Evolutionary conservation across 345 rosid genomes (phyloP).

Genomic region (Litchi chinensis): DNA sequence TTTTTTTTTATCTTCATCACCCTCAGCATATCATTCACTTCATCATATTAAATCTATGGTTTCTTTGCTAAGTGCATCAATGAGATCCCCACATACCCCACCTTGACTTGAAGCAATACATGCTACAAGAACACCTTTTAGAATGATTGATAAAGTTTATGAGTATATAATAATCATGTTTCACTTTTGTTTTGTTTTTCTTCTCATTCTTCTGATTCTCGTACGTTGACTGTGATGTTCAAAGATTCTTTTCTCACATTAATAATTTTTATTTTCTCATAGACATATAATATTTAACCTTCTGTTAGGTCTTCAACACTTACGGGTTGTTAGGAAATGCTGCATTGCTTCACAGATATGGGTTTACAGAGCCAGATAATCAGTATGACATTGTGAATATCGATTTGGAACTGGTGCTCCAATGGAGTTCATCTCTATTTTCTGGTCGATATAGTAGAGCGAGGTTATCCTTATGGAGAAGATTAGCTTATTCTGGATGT

Average conservation of each 20-base stretch:
- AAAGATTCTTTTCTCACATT: not conserved
- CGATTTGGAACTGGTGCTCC: conserved; percentile 71
- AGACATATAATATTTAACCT: not conserved
- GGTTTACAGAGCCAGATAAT: conserved; percentile 80
- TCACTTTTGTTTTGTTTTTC: not conserved
- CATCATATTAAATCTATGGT: not conserved
- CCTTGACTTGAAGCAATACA: not conserved
- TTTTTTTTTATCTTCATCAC: not conserved
- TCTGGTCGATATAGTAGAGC: conserved; percentile 61
- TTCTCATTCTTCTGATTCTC: not conserved
- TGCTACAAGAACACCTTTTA: not conserved
- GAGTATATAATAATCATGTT: not conserved
- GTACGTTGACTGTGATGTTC: not conserved
- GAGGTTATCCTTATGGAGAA: conserved; percentile 73
- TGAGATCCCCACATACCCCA: not conserved
- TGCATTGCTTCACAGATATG: conserved; percentile 89
- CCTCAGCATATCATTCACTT: not conserved
- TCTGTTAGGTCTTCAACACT: conserved; percentile 72
- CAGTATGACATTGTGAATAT: conserved; percentile 79
- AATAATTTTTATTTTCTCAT: not conserved
- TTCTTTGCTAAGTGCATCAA: not conserved
- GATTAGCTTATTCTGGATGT: conserved; percentile 60
- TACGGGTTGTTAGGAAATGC: conserved; percentile 85
- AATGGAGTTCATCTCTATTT: conserved; percentile 67
- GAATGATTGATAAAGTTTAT: not conserved